Evolutionary conservation across 2,329 filamentous ascomycete species (phyloP).

Genomic region (Pyrenochaeta sp.): DNA sequence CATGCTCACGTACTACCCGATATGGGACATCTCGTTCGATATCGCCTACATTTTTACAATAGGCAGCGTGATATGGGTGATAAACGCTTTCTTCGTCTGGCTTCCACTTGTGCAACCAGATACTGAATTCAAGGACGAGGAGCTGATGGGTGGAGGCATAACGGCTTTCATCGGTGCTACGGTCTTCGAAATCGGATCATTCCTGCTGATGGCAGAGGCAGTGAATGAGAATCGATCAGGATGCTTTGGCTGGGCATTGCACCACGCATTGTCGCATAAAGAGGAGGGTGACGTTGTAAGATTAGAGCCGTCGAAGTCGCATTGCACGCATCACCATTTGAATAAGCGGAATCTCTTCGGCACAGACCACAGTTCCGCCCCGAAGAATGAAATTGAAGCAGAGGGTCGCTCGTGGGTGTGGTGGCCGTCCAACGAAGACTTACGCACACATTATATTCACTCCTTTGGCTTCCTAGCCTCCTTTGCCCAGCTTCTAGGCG

Average conservation of each 20-base stretch:
- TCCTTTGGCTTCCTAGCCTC: constrained; percentile 71
- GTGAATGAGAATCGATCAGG: constrained; percentile 71
- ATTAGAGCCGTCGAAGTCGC: constrained; percentile 22
- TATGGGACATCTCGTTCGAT: constrained; percentile 66
- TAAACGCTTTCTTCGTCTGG: constrained; percentile 71
- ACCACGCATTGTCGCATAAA: constrained; percentile 55
- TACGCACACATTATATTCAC: constrained; percentile 67
- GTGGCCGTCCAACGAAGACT: constrained; percentile 66
- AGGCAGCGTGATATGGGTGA: constrained; percentile 56
- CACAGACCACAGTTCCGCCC: constrained; percentile 1
- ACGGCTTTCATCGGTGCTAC: constrained; percentile 73
- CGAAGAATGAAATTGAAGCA: constrained; percentile 3
- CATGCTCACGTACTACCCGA: constrained; percentile 61
- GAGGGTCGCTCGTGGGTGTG: constrained; percentile 60
- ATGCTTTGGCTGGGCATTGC: constrained; percentile 75
- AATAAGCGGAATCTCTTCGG: constrained; percentile 46
- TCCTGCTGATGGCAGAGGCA: constrained; percentile 71
- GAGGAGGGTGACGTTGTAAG: constrained; percentile 14
- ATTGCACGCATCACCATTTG: constrained; percentile 49
- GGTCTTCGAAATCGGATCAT: constrained; percentile 70
- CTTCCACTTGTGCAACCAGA: constrained; percentile 64
- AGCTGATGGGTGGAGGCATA: constrained; percentile 64
- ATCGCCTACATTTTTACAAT: constrained; percentile 64
- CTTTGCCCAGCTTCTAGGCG: constrained; percentile 63
- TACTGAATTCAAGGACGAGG: constrained; percentile 64